Percentiles rank a stretch among this genome's conserved stretches.
Conservation (phyloP, 2,329 filamentous ascomycete genomes). For the Cladobotryum protrusum region DNA sequence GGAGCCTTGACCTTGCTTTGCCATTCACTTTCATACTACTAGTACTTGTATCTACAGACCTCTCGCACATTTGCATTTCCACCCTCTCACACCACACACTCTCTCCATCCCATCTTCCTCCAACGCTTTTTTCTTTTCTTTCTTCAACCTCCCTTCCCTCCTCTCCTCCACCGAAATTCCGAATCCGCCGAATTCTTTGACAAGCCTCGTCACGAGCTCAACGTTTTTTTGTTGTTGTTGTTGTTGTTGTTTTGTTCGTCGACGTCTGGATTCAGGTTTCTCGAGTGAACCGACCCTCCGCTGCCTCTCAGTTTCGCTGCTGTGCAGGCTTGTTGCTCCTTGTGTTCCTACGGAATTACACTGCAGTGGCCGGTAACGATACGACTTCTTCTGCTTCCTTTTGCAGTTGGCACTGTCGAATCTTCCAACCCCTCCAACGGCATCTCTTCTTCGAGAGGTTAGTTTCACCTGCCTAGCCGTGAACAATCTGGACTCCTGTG, state of each 20-base stretch:
- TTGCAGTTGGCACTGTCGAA: slow-evolving; percentile 9
- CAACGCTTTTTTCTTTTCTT: background rate
- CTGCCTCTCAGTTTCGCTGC: slow-evolving; percentile 22
- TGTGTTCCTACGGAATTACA: slow-evolving; percentile 12
- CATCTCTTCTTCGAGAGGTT: slow-evolving; percentile 10
- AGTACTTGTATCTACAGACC: no score
- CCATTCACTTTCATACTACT: no score
- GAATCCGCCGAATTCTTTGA: slow-evolving; percentile 32
- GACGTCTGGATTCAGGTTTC: slow-evolving; percentile 20
- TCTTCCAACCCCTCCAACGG: slow-evolving; percentile 2
- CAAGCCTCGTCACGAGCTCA: slow-evolving; percentile 28
- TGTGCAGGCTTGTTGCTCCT: slow-evolving; percentile 20
- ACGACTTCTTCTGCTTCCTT: slow-evolving; percentile 10
- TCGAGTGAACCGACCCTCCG: slow-evolving; percentile 24
- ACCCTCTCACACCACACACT: background rate
- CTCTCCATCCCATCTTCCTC: slow-evolving; percentile 9
- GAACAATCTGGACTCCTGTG: background rate
- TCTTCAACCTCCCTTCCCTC: slow-evolving; percentile 15
- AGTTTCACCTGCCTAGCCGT: slow-evolving; percentile 1
- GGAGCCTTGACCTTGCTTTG: no score
- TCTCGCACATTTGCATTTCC: background rate
- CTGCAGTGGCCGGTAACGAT: slow-evolving; percentile 8
- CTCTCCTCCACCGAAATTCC: slow-evolving; percentile 24
- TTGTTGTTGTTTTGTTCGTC: slow-evolving; percentile 14
- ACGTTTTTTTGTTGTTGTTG: slow-evolving; percentile 1